Conservation (phyloP, 2,329 filamentous ascomycete species). For the Plectosphaerella sp. region DNA sequence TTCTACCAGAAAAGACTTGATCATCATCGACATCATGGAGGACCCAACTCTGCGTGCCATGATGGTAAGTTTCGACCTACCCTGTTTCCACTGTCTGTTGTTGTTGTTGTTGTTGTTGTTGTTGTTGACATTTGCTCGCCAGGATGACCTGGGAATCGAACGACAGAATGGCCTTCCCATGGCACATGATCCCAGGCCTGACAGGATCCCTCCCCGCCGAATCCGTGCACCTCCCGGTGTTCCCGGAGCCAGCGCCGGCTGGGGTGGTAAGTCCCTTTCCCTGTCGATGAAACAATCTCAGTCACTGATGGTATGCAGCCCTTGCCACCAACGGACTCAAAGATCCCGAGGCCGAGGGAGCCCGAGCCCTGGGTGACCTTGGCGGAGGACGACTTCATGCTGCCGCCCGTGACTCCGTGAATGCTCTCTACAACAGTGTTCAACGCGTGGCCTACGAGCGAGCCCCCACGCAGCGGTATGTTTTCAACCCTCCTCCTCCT, state of each 20-base stretch:
- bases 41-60: neutral
- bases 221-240: neutral
- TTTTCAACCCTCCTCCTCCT: neutral
- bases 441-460: neutral
- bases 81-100: neutral
- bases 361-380: slow-evolving; percentile 19
- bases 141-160: slow-evolving; percentile 23
- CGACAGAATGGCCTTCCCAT: slow-evolving; percentile 19
- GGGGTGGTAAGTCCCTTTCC: neutral
- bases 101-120: neutral
- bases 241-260: neutral
- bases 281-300: neutral
- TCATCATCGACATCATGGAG: too few species aligned
- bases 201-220: neutral
- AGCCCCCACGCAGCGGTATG: neutral
- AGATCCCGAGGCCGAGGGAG: slow-evolving; percentile 22
- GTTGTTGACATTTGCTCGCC: neutral
- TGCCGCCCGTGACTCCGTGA: neutral
- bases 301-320: slow-evolving; percentile 4
- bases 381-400: slow-evolving; percentile 13
- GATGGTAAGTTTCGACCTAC: neutral
- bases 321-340: slow-evolving; percentile 19
- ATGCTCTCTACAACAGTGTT: neutral
- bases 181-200: slow-evolving; percentile 10
- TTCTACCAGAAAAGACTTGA: too few species aligned